Base-by-base conservation (phyloP, 352 stramenopile species). In the Salisapilia sapeloensis region DNA sequence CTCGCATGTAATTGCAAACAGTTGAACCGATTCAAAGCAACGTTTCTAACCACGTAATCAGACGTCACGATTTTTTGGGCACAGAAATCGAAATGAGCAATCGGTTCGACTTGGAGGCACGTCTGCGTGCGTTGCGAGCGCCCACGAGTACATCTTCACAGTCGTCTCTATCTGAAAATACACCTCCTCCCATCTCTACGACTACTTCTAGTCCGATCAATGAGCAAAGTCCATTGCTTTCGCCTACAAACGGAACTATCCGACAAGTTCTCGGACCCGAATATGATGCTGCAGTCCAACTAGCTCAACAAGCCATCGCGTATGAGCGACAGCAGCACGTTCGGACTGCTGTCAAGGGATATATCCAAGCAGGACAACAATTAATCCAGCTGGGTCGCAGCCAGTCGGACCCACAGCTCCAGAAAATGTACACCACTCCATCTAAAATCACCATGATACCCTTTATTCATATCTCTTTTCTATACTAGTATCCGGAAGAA, bases 221-320 rank as follows among this genome's bases (percentile, higher is more conserved):
- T n/a, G n/a, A n/a, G n/a, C n/a, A n/a, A n/a, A n/a, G n/a, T n/a
- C n/a, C n/a, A n/a, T n/a, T n/a, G n/a, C n/a, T n/a, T n/a, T n/a
- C n/a, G n/a, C n/a, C n/a, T n/a, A n/a, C n/a, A n/a, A n/a, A n/a
- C n/a, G n/a, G n/a, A n/a, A n/a, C n/a, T n/a, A n/a, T n/a, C n/a
- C n/a, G n/a, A n/a, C n/a, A n/a, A 24, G 26, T 82, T 6, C 36
- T 82, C 1, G 64, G 69, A 0, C 55, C 60, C 1, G 60, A 61
- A 28, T 87, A 87, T 33, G 48, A 67, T 28, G 40, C 74, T 4
- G 69, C 66, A 6, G 53, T 87, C 8, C 44, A 50, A 11, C 44
- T 76, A 33, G 70, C 69, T 5, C 71, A 82, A 39, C 56, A 52
- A 17, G 72, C 69, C 6, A 85, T 87, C 18, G 52, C 78, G 27